phyloP scores from a whole-genome alignment of 805 yeast genomes.

The Lipomyces spencermartinsiae region DNA sequence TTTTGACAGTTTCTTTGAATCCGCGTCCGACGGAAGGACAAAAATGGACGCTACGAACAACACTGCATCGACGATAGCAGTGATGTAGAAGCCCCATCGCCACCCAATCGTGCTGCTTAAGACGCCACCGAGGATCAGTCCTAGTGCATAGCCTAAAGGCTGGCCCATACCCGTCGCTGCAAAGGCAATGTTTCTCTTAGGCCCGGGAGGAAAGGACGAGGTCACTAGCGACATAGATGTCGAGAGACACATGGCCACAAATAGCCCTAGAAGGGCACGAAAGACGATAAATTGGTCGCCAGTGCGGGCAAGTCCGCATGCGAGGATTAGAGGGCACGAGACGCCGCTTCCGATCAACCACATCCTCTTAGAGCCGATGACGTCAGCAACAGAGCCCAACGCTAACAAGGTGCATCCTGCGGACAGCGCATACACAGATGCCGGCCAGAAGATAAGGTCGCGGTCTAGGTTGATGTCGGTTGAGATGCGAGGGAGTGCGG shows the following conservation, averaged over 20 bases:
- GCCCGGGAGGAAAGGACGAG: constrained; percentile 11
- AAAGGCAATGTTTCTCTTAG: constrained; percentile 11
- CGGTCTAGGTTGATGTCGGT: constrained; percentile 12
- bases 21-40: constrained; percentile 14
- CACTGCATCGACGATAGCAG: constrained; percentile 12
- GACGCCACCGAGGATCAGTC: constrained; percentile 13
- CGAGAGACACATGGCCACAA: constrained; percentile 14
- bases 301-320: constrained; percentile 13
- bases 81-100: constrained; percentile 12
- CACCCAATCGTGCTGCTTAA: constrained; percentile 12
- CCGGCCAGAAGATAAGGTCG: constrained; percentile 13
- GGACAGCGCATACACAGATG: constrained; percentile 12
- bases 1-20: constrained; percentile 11
- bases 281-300: constrained; percentile 11
- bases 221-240: constrained; percentile 13
- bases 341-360: constrained; percentile 14
- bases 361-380: constrained; percentile 11
- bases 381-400: constrained; percentile 13
- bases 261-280: constrained; percentile 13
- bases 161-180: constrained; percentile 13
- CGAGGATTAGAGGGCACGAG: constrained; percentile 11
- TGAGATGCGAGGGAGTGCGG: constrained; percentile 14
- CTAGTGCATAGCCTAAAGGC: constrained; percentile 12
- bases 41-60: constrained; percentile 8
- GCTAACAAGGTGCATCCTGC: constrained; percentile 11